Evolutionary conservation across 768 basidiomycete genomes (phyloP).

Genomic region (Lentinus brumalis): DNA sequence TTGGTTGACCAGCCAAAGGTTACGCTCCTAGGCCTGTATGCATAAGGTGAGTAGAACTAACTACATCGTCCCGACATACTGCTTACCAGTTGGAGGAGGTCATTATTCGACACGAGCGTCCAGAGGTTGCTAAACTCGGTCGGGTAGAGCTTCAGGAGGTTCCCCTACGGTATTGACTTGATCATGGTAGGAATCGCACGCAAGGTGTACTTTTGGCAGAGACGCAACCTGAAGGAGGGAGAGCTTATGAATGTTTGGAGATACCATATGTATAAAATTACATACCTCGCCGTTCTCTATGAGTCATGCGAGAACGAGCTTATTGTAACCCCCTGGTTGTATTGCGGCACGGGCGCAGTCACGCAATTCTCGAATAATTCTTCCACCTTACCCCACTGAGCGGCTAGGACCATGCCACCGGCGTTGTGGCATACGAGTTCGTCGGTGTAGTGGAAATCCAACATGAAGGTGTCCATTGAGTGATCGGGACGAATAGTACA

Average conservation of each 20-base stretch:
- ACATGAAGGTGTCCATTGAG: constrained; percentile 58
- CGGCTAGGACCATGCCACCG: constrained; percentile 68
- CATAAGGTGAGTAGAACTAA: background rate
- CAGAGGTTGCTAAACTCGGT: constrained; percentile 48
- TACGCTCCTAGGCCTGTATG: constrained; percentile 66
- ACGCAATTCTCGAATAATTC: constrained; percentile 83
- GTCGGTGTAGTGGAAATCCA: constrained; percentile 75
- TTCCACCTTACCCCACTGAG: constrained; percentile 66
- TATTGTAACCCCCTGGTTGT: constrained; percentile 87
- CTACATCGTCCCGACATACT: background rate
- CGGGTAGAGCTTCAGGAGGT: constrained; percentile 69
- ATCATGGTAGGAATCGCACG: constrained; percentile 56
- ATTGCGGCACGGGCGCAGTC: constrained; percentile 64
- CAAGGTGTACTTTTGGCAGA: constrained; percentile 78
- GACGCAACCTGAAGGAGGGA: constrained; percentile 45
- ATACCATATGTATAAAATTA: no score
- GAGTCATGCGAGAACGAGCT: constrained; percentile 75
- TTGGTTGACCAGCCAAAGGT: constrained; percentile 66
- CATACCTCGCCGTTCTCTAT: constrained; percentile 74
- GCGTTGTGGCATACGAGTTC: constrained; percentile 85
- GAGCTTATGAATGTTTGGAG: no score
- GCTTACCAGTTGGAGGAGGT: constrained; percentile 54
- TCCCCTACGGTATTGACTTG: constrained; percentile 67
- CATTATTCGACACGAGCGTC: constrained; percentile 53
- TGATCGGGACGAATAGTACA: constrained; percentile 64